Evolutionary conservation across 2,329 filamentous ascomycete species (phyloP), one percentile per base, ranked within the genome.

Genomic region (Reticulascus tulasneorum): DNA sequence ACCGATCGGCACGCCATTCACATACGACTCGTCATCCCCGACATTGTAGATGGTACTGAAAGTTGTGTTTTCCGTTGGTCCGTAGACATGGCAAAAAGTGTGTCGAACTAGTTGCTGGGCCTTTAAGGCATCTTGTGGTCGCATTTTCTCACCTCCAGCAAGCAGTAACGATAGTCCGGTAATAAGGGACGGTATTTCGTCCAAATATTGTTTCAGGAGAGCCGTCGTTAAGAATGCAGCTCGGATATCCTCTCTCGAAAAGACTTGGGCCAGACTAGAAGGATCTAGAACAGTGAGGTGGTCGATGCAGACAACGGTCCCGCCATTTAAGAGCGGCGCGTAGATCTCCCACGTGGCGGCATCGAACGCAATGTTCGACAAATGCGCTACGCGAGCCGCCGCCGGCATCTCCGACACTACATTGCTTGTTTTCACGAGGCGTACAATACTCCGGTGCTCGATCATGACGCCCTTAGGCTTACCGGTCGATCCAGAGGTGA

Each of bases 141-240:
- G 23, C 8, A 43, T 29, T n/a, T 25, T 18, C 9, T 63, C 60
- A 2, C 58, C 60, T 6, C 55, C 55, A 17, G 60, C 48, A 29
- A 59, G 62, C 5, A 63, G 50, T 30, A 57, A 56, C n/a, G 56
- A 59, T 25, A 61, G 59, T 22, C 48, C 41, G 26, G 52, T 47
- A n/a, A 64, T 50, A 4, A 55, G 57, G 9, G 53, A 56, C 26
- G 58, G 58, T 39, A 62, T 58, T 29, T 62, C 56, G 15, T 50
- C 47, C 2, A 42, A 23, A 27, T 28, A 37, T 12, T 29, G 28
- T 17, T 42, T 42, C 12, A 45, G 32, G 16, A 45, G 18, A 2
- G 39, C 42, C 2, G 39, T 35, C 7, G 42, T 16, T 13, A 42
- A 23, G 1, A 62, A 44, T 12, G 59, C 56, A 31, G 54, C 57